A percentile compares a stretch with the other conserved stretches of the same genome.
Conservation (phyloP, 768 basidiomycete species). For the Fibroporia radiculosa region DNA sequence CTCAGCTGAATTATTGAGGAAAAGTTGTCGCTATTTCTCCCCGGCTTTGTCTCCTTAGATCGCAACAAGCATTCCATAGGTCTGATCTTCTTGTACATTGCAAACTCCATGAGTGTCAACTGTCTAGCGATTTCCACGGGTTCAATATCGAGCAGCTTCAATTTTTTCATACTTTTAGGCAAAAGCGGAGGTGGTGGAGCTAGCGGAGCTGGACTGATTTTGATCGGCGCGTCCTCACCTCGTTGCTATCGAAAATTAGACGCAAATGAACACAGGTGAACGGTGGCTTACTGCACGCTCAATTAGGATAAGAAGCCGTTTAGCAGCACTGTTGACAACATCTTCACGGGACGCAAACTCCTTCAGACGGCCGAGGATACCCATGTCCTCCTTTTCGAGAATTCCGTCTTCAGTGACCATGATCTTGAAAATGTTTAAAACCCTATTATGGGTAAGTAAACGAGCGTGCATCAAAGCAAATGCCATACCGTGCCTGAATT, state of each 20-base stretch:
- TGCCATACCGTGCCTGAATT: conserved; percentile 73
- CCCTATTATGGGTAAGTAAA: conserved; percentile 18
- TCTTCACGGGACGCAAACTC: conserved; percentile 66
- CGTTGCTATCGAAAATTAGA: conserved; percentile 25
- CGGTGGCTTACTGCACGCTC: conserved; percentile 62
- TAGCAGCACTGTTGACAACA: conserved; percentile 60
- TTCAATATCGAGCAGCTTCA: conserved; percentile 83
- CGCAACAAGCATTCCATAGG: conserved; percentile 86
- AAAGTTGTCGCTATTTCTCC: conserved; percentile 74
- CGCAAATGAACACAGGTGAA: neutral
- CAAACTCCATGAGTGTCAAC: conserved; percentile 85
- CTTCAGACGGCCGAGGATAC: conserved; percentile 76
- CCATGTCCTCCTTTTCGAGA: conserved; percentile 79
- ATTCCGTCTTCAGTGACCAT: conserved; percentile 83
- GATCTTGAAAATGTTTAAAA: conserved; percentile 83
- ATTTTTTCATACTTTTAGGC: conserved; percentile 58
- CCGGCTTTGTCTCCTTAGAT: conserved; percentile 64
- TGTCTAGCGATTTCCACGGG: conserved; percentile 88
- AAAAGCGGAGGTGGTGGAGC: conserved; percentile 68
- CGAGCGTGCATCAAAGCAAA: neutral
- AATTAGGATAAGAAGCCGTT: conserved; percentile 65
- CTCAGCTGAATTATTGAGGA: conserved; percentile 81
- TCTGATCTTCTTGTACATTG: conserved; percentile 79
- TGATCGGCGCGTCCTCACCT: conserved; percentile 53
- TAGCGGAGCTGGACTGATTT: conserved; percentile 45